Evolutionary conservation across 768 basidiomycete species (phyloP), one percentile per base, ranked within the genome.

Genomic region (Vararia minispora): DNA sequence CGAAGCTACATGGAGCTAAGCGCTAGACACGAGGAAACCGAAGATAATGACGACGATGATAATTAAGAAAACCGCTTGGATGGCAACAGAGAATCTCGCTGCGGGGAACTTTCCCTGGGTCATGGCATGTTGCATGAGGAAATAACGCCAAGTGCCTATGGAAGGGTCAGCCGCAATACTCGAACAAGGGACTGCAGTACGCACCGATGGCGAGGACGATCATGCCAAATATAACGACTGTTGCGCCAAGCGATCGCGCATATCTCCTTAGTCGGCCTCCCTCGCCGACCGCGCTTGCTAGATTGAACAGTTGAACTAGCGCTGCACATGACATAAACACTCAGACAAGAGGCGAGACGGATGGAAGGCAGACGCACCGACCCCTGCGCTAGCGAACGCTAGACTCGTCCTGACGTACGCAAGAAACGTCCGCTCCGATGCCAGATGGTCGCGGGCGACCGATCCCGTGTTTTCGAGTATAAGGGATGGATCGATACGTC

Each of bases 371-470:
- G 36, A 51, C 63, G 44, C 28, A 68, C 67, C 70, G 33, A 74
- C 65, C 8, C 71, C 72, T 1, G 59, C 60, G n/a, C 63, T 65
- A n/a, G 68, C 60, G 11, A 72, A 59, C 5, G 68, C 57, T 8
- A 70, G 50, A 39, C 69, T 70, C 18, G 71, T 72, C 27, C 71
- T 55, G 14, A 72, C 57, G 52, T 72, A 73, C 10, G 71, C 69
- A 3, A 72, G 55, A 43, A 68, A 72, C 4, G 69, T 72, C 21
- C 69, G 56, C 44, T 73, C 72, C 7, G 59, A 60, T 2, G 71
- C 66, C 4, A 74, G 59, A 42, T 74, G 71, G 49, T 72, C 71
- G 17, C 72, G 57, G 21, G 71, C 71, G 35, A 70, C 68, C 39
- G 58, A 63, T 9, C 68, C 68, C 20, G 60, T 55, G 45, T 72